Evolutionary conservation across 306 rosid genomes (phyloP).

Genomic region (Inga leiocalycina): DNA sequence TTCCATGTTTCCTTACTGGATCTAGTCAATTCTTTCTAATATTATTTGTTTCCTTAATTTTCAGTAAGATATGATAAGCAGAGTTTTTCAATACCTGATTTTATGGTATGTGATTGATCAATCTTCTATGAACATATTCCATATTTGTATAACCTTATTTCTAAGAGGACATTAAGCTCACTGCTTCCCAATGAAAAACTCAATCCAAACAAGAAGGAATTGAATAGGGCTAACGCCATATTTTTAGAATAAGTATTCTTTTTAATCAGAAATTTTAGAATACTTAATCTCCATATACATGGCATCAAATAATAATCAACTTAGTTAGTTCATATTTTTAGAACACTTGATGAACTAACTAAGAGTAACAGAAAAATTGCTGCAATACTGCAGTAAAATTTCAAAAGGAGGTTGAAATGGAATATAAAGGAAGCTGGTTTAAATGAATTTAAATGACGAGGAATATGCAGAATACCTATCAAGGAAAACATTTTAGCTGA

Average conservation of each 20-base stretch:
- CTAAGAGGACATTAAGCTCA: background rate
- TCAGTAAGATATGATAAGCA: background rate
- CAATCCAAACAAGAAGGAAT: background rate
- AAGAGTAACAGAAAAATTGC: constrained; percentile 15
- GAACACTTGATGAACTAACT: background rate
- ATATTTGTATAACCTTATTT: background rate
- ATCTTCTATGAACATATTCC: background rate
- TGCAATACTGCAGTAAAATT: constrained; percentile 10
- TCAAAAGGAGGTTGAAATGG: constrained; percentile 14
- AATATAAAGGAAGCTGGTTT: constrained; percentile 13
- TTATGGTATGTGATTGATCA: background rate
- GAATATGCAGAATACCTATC: constrained; percentile 55
- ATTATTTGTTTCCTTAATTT: background rate
- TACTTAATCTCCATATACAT: background rate
- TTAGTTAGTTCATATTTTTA: too few species aligned
- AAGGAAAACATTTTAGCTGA: constrained; percentile 85
- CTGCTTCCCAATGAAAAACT: background rate
- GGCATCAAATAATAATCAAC: background rate
- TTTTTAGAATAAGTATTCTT: background rate
- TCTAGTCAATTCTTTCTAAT: background rate
- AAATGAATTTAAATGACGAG: constrained; percentile 17
- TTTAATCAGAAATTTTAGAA: background rate
- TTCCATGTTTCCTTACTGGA: background rate
- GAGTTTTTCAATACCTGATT: background rate
- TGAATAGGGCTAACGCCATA: background rate